These are phyloP conservation scores for Hypsizygus marmoreus DNA, from an alignment of 768 basidiomycete species.

Conservation along the genomic window DNA sequence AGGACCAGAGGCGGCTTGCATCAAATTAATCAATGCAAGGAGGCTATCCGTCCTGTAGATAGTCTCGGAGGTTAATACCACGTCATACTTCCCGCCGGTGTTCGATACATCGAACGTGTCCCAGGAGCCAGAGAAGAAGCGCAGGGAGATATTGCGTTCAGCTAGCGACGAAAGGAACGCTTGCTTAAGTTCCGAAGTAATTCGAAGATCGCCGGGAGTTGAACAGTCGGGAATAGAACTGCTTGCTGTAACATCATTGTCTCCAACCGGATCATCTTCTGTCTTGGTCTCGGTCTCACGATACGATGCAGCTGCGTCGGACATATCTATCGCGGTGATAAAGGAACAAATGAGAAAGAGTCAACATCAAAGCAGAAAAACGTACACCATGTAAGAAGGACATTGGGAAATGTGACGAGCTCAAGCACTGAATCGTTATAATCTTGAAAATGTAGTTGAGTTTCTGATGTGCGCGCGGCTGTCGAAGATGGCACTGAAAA, in stretches of 20 bases:
- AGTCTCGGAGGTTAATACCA: slow-evolving; percentile 90
- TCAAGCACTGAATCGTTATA: slow-evolving; percentile 84
- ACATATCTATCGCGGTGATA: slow-evolving; percentile 49
- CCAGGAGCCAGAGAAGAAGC: slow-evolving; percentile 89
- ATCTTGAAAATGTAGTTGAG: slow-evolving; percentile 82
- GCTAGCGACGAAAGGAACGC: slow-evolving; percentile 67
- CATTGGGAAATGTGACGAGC: slow-evolving; percentile 77
- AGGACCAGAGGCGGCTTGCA: slow-evolving; percentile 40
- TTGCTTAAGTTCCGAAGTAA: slow-evolving; percentile 62
- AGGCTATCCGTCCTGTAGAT: slow-evolving; percentile 79
- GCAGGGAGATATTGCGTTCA: slow-evolving; percentile 55
- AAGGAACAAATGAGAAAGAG: neutral
- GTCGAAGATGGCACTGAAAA: slow-evolving; percentile 37
- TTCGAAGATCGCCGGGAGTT: slow-evolving; percentile 48
- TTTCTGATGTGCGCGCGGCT: slow-evolving; percentile 26
- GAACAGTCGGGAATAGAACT: slow-evolving; percentile 19
- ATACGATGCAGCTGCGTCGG: slow-evolving; percentile 53
- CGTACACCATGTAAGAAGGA: slow-evolving; percentile 83
- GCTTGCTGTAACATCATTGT: too few species aligned
- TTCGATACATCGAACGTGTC: slow-evolving; percentile 42
- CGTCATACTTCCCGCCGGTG: slow-evolving; percentile 52
- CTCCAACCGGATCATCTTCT: slow-evolving; percentile 31
- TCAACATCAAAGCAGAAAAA: slow-evolving; percentile 10
- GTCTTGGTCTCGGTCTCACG: slow-evolving; percentile 35
- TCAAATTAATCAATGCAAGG: slow-evolving; percentile 53